These are phyloP conservation scores for Hyaloscypha bicolor DNA, from an alignment of 495 filamentous ascomycete genomes.

Conservation along the genomic window DNA sequence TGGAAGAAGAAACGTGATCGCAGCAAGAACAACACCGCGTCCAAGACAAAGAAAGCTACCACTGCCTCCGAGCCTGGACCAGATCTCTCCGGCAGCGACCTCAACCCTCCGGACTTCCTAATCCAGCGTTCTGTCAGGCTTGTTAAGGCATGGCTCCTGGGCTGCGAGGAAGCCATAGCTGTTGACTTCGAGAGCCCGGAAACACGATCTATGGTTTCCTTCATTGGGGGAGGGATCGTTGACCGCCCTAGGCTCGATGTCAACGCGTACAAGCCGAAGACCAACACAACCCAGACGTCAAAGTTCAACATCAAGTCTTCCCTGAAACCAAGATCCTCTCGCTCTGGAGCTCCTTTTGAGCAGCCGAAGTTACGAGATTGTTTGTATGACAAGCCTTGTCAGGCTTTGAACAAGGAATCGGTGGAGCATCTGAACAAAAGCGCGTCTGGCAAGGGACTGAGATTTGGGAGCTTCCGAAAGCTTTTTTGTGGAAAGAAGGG, in stretches of 20 bases:
- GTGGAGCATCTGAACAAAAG: neutral
- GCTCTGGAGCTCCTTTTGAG: neutral
- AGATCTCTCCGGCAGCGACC: neutral
- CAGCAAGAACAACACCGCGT: neutral
- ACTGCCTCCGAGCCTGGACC: neutral
- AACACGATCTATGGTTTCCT: neutral
- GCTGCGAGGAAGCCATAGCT: neutral
- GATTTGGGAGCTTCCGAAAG: neutral
- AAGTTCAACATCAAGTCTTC: too few relatives aligned
- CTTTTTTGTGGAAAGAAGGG: neutral
- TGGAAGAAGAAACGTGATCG: too few relatives aligned
- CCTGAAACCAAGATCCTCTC: too few relatives aligned
- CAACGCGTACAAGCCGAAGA: neutral
- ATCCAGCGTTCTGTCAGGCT: neutral
- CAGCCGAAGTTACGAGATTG: neutral
- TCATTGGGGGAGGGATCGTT: neutral
- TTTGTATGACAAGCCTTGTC: neutral
- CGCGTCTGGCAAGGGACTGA: neutral
- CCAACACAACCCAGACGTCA: too few relatives aligned
- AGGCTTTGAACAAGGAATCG: neutral
- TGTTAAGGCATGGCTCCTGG: neutral
- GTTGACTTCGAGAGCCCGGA: neutral
- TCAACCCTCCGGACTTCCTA: neutral
- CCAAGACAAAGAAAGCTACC: too few relatives aligned
- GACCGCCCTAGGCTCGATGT: neutral